These are phyloP conservation scores for Chaetoscypha palmicola DNA, from an alignment of 2,329 filamentous ascomycete genomes.

Conservation along the genomic window DNA sequence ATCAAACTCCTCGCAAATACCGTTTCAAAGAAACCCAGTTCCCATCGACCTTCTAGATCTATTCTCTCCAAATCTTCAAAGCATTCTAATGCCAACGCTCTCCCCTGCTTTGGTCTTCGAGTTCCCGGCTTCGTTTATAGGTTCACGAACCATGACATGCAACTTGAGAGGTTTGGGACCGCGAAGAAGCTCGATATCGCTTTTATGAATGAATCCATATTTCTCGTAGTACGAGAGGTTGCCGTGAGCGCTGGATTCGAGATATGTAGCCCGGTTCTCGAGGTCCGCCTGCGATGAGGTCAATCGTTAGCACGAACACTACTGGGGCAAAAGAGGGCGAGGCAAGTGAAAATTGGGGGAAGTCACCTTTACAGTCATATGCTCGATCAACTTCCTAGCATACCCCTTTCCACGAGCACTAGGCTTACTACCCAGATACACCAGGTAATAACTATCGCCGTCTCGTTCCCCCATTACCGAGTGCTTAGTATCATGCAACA, in stretches of 20 bases:
- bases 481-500: conserved; percentile 66
- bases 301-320: background rate
- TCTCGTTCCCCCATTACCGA: conserved; percentile 62
- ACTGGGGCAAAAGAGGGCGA: background rate
- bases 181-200: conserved; percentile 55
- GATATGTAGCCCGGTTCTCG: conserved; percentile 62
- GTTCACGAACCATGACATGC: conserved; percentile 79
- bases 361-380: conserved; percentile 57
- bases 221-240: conserved; percentile 69
- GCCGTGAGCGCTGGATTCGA: conserved; percentile 65
- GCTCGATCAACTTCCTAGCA: conserved; percentile 61
- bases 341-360: background rate
- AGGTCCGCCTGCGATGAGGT: conserved; percentile 51
- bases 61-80: conserved; percentile 4
- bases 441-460: conserved; percentile 68
- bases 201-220: conserved; percentile 63
- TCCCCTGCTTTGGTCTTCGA: conserved; percentile 39
- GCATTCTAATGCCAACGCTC: conserved; percentile 11
- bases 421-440: conserved; percentile 73
- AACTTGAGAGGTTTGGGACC: conserved; percentile 54
- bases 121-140: conserved; percentile 29
- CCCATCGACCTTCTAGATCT: background rate
- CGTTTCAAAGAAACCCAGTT: no score
- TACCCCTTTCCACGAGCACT: conserved; percentile 65
- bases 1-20: no score